Conservation (phyloP, 2,329 filamentous ascomycete genomes). For the Xenosphaeropsis pyriputrescens region DNA sequence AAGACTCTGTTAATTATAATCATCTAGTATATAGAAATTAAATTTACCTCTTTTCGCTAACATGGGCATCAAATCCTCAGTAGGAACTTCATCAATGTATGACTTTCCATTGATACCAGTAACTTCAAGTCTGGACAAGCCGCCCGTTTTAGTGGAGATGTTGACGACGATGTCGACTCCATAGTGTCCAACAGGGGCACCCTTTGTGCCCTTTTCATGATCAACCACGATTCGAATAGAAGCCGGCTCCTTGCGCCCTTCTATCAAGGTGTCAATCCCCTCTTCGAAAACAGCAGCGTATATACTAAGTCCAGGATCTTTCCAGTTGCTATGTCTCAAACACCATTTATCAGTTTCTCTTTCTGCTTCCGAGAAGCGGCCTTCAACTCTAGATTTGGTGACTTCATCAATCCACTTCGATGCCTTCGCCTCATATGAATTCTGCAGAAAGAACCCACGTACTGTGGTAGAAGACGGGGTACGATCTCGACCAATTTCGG, state of each 20-base stretch:
- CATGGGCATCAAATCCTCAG: slow-evolving; percentile 60
- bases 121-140: slow-evolving; percentile 37
- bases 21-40: slow-evolving; percentile 12
- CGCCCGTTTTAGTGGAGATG: slow-evolving; percentile 33
- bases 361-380: slow-evolving; percentile 69
- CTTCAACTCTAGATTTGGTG: slow-evolving; percentile 73
- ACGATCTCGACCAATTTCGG: slow-evolving; percentile 30
- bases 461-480: slow-evolving; percentile 38
- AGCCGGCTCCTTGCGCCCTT: slow-evolving; percentile 52
- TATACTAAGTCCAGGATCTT: slow-evolving; percentile 42
- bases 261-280: slow-evolving; percentile 42
- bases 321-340: slow-evolving; percentile 52
- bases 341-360: slow-evolving; percentile 72
- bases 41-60: slow-evolving; percentile 57
- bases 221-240: slow-evolving; percentile 62
- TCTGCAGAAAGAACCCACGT: slow-evolving; percentile 57
- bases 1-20: slow-evolving; percentile 8
- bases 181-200: slow-evolving; percentile 49
- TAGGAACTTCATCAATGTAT: slow-evolving; percentile 59
- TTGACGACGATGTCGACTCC: slow-evolving; percentile 60
- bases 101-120: slow-evolving; percentile 54
- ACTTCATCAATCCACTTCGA: slow-evolving; percentile 71
- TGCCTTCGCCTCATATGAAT: slow-evolving; percentile 65
- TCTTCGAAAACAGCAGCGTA: slow-evolving; percentile 62
- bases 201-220: slow-evolving; percentile 49